phyloP scores from a whole-genome alignment of 2,329 filamentous ascomycete genomes.

The Neofusicoccum umdonicola region DNA sequence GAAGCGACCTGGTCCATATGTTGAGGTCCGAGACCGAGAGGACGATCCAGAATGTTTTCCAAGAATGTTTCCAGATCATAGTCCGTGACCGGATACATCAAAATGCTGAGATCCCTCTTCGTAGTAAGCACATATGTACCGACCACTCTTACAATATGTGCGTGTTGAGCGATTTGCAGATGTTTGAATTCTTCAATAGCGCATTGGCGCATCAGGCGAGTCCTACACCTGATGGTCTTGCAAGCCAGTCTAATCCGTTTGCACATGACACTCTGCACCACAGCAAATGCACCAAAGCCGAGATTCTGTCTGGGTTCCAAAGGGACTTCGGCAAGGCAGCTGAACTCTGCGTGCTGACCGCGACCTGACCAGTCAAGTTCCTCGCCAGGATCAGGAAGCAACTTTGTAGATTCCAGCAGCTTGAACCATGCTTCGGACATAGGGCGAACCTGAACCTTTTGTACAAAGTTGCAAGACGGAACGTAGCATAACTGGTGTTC shows the following conservation, averaged over 20 bases:
- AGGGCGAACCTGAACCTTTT: too few relatives aligned
- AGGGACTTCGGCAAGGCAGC: too few relatives aligned
- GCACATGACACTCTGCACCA: slow-evolving; percentile 19
- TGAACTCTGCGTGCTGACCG: slow-evolving; percentile 20
- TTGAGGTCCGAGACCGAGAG: too few relatives aligned
- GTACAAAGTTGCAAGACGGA: too few relatives aligned
- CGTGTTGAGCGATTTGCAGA: slow-evolving; percentile 19
- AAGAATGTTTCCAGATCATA: slow-evolving; percentile 21
- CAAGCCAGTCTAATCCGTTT: slow-evolving; percentile 21
- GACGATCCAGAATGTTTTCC: background rate
- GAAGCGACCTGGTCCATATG: background rate
- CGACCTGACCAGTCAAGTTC: slow-evolving; percentile 29
- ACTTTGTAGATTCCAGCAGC: too few relatives aligned
- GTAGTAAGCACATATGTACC: slow-evolving; percentile 21
- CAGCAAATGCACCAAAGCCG: slow-evolving; percentile 19
- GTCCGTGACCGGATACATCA: slow-evolving; percentile 23
- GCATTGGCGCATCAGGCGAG: slow-evolving; percentile 15
- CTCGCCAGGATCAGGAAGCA: slow-evolving; percentile 17
- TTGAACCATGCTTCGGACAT: too few relatives aligned
- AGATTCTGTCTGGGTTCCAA: background rate
- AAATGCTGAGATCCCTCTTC: slow-evolving; percentile 21
- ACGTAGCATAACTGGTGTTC: too few relatives aligned
- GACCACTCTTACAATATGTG: slow-evolving; percentile 23
- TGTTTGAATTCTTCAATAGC: slow-evolving; percentile 23
- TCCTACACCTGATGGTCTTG: slow-evolving; percentile 22